Conservation (phyloP, 768 basidiomycete species). For the Suillus tomentosus region DNA sequence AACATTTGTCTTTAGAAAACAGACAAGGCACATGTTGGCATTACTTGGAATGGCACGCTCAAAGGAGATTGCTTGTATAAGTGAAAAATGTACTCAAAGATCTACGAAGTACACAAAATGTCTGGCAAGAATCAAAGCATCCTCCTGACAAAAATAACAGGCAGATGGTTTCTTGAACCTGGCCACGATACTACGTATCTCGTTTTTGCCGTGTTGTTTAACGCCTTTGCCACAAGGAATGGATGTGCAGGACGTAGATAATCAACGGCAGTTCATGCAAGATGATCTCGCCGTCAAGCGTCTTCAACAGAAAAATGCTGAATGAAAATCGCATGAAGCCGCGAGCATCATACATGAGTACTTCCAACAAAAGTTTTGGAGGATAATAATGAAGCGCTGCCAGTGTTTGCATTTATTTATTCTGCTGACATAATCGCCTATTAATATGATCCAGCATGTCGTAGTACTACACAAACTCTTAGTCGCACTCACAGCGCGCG, state of each 20-base stretch:
- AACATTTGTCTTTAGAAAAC: not conserved
- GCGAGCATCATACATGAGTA: not conserved
- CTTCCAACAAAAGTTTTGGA: not conserved
- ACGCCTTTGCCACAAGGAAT: conserved; percentile 51
- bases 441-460: conserved; percentile 1
- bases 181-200: conserved; percentile 29
- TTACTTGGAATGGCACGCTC: not conserved
- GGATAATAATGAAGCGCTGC: not conserved
- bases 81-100: not conserved
- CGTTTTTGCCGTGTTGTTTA: conserved; percentile 69
- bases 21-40: not conserved
- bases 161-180: conserved; percentile 54
- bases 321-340: not conserved
- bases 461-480: conserved; percentile 2
- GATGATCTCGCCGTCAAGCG: not conserved
- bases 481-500: not conserved
- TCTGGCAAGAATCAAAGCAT: conserved; percentile 33
- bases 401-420: conserved; percentile 2
- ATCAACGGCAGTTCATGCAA: conserved; percentile 42
- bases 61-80: not conserved
- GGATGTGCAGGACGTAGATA: conserved; percentile 62
- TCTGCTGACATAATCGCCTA: conserved; percentile 5
- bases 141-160: conserved; percentile 43
- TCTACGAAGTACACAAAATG: conserved; percentile 12
- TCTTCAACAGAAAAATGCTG: not conserved